A percentile compares a stretch with the other conserved stretches of the same genome.
phyloP scores from a whole-genome alignment of 2,329 filamentous ascomycete species.

The Ciborinia camelliae region DNA sequence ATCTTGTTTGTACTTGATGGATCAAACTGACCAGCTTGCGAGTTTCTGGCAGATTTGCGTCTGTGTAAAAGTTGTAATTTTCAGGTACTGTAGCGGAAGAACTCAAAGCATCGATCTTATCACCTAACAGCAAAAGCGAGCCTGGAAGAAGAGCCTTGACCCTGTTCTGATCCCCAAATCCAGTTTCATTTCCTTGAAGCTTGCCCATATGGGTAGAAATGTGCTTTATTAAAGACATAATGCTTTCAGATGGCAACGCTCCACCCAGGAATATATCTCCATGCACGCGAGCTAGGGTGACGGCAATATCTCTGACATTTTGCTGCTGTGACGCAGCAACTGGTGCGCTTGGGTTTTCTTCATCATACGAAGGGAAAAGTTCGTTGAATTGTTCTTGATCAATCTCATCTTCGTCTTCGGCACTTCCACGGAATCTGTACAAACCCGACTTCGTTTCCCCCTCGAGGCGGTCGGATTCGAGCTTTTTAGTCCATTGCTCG shows the following conservation, averaged over 20 bases:
- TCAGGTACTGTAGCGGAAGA: constrained; percentile 40
- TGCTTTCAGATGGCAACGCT: constrained; percentile 27
- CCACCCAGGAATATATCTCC: constrained; percentile 40
- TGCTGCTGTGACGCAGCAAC: constrained; percentile 20
- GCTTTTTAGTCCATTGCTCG: constrained; percentile 72
- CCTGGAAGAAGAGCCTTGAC: constrained; percentile 61
- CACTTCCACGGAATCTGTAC: constrained; percentile 78
- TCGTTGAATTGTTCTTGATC: constrained; percentile 72
- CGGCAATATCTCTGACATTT: constrained; percentile 39
- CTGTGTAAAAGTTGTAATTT: constrained; percentile 84
- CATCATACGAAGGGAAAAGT: constrained; percentile 77
- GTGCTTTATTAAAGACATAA: constrained; percentile 32
- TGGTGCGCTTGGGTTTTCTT: constrained; percentile 35
- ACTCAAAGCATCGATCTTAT: constrained; percentile 52
- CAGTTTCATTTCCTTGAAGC: constrained; percentile 22
- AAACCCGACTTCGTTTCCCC: constrained; percentile 71
- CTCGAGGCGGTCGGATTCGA: constrained; percentile 72
- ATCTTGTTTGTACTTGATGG: constrained; percentile 65
- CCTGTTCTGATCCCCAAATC: constrained; percentile 35
- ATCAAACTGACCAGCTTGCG: constrained; percentile 69
- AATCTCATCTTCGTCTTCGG: constrained; percentile 71
- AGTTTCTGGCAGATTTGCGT: constrained; percentile 72
- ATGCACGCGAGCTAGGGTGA: constrained; percentile 61
- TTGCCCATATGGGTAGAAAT: constrained; percentile 32
- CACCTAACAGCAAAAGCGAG: constrained; percentile 61